Evolutionary conservation across 2,329 filamentous ascomycete genomes (phyloP).

Genomic region (Microcyclosporella mali): DNA sequence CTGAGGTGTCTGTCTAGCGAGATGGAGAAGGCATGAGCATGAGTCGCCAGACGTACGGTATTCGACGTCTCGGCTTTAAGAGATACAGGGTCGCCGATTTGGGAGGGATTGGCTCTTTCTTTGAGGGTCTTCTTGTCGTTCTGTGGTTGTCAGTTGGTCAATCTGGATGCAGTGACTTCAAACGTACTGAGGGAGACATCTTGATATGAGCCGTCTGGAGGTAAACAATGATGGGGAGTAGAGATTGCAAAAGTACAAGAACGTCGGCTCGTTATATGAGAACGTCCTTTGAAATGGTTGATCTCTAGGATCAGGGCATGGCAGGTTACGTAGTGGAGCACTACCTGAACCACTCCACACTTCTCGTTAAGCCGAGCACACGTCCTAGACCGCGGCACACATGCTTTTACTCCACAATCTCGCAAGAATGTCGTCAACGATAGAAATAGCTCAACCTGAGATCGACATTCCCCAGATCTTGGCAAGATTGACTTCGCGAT

Average conservation of each 20-base stretch:
- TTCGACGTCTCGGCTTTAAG: conserved; percentile 33
- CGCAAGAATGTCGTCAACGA: conserved; percentile 20
- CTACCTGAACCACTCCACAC: no score
- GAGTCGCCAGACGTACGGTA: conserved; percentile 11
- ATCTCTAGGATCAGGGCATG: no score
- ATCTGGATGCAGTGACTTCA: background rate
- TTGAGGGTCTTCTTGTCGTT: conserved; percentile 20
- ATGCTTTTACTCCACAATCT: conserved; percentile 6
- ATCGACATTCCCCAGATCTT: conserved; percentile 6
- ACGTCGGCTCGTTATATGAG: no score
- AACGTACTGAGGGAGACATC: conserved; percentile 11
- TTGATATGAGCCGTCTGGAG: background rate
- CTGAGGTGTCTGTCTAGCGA: background rate
- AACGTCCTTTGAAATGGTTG: no score
- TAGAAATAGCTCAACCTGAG: conserved; percentile 1
- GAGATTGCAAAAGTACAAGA: no score
- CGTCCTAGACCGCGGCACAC: background rate
- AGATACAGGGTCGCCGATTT: conserved; percentile 32
- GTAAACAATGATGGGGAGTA: background rate
- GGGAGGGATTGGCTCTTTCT: conserved; percentile 26
- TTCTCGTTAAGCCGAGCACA: no score
- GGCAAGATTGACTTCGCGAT: conserved; percentile 9
- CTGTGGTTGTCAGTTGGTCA: background rate
- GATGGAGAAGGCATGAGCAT: background rate
- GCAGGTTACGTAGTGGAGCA: no score